phyloP scores from a whole-genome alignment of 164 flowering plant genomes.

The Vitis amurensis region DNA sequence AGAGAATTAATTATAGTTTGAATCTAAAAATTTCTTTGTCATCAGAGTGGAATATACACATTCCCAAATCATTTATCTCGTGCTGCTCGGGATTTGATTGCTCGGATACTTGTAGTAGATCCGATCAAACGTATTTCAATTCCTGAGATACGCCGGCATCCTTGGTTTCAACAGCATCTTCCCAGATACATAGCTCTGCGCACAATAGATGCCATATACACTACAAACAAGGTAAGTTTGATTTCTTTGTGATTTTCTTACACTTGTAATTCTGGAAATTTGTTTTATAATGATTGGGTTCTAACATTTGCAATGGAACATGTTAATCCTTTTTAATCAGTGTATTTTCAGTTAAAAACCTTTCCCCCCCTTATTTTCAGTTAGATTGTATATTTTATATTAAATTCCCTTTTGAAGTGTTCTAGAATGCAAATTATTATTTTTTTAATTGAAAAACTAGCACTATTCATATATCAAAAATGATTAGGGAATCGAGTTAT shows the following conservation, averaged over 20 bases:
- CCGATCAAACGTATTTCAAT: slow-evolving; percentile 27
- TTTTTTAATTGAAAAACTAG: too few species aligned
- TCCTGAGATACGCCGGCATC: slow-evolving; percentile 28
- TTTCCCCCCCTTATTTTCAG: too few species aligned
- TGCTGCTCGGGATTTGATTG: slow-evolving; percentile 25
- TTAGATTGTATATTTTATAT: too few species aligned
- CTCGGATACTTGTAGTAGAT: slow-evolving; percentile 24
- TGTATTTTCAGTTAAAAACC: too few species aligned
- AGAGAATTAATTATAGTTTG: not conserved
- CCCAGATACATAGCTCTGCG: slow-evolving; percentile 14
- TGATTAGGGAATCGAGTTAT: too few species aligned
- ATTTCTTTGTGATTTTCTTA: not conserved
- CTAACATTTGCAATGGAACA: not conserved
- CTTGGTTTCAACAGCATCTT: slow-evolving; percentile 28
- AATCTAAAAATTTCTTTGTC: not conserved
- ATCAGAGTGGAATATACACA: slow-evolving; percentile 21
- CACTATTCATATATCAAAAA: too few species aligned
- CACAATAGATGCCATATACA: not conserved
- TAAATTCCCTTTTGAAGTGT: too few species aligned
- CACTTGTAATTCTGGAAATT: not conserved
- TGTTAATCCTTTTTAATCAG: not conserved
- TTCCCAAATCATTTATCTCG: slow-evolving; percentile 22
- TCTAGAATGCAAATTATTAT: too few species aligned
- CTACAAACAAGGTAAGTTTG: slow-evolving; percentile 7
- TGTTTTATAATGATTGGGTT: not conserved